phyloP scores from a whole-genome alignment of 2,329 filamentous ascomycete genomes.

The Pseudocercospora musae region DNA sequence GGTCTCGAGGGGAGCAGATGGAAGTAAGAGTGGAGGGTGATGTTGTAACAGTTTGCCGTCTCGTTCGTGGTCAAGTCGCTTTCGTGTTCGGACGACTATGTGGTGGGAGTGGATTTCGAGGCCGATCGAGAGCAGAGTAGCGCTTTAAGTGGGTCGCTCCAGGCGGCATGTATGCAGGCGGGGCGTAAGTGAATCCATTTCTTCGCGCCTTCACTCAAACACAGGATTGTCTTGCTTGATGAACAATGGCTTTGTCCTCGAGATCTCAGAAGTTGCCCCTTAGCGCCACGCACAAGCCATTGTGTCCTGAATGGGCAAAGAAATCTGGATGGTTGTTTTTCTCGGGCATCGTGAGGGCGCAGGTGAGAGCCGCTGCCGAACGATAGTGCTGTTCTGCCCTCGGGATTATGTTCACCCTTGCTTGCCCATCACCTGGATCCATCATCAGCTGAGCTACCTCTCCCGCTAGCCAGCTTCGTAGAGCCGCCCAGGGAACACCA shows the following conservation, averaged over 20 bases:
- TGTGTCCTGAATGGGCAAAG: not conserved
- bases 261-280: not conserved
- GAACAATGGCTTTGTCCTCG: not conserved
- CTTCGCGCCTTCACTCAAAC: not conserved
- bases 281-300: not conserved
- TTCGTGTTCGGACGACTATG: not conserved
- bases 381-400: not conserved
- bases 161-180: not conserved
- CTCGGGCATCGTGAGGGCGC: not conserved
- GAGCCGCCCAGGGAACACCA: conserved; percentile 10
- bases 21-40: not conserved
- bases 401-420: not conserved
- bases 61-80: not conserved
- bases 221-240: not conserved
- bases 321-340: not conserved
- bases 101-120: not conserved
- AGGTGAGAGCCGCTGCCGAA: not conserved
- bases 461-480: conserved; percentile 11
- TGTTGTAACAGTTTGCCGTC: not conserved
- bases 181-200: not conserved
- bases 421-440: not conserved
- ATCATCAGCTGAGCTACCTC: not conserved
- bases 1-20: not conserved
- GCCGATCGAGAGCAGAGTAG: too few species aligned
- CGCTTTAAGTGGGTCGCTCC: not conserved